Evolutionary conservation across 257 asterid genomes (phyloP).

Genomic region (Fraxinus americana): DNA sequence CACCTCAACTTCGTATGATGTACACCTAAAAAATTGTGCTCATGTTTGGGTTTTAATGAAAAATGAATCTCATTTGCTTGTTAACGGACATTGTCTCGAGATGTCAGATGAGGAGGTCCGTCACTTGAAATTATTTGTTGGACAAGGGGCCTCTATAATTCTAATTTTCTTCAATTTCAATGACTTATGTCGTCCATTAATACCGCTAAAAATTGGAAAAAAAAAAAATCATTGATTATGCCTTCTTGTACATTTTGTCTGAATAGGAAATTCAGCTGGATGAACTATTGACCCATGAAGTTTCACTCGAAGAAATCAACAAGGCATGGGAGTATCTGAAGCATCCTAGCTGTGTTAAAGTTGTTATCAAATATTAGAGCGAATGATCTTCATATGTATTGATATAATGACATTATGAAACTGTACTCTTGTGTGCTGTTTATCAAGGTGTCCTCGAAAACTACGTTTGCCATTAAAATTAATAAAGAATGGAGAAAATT

Average conservation of each 20-base stretch:
- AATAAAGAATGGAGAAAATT: not conserved
- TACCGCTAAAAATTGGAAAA: not conserved
- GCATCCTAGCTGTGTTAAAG: conserved; percentile 53
- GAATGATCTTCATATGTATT: not conserved
- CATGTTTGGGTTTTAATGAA: no score
- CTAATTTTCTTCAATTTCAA: not conserved
- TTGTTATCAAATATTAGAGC: conserved; percentile 51
- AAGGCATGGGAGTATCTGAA: conserved; percentile 55
- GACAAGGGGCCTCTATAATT: not conserved
- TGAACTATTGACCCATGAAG: conserved; percentile 58
- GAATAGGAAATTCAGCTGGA: conserved; percentile 62
- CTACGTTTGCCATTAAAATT: not conserved
- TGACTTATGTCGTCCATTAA: not conserved
- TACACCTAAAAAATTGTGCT: no score
- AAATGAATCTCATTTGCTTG: not conserved
- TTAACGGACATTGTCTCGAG: not conserved
- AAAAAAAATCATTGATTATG: not conserved
- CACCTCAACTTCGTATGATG: not conserved
- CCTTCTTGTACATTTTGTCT: not conserved
- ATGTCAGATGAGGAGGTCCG: not conserved
- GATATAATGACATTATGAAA: not conserved
- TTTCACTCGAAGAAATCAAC: conserved; percentile 55
- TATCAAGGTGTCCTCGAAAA: not conserved
- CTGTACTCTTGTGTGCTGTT: not conserved
- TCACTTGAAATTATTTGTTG: not conserved